phyloP scores from a whole-genome alignment of 2,329 filamentous ascomycete genomes.

The Fusarium sublunatum region DNA sequence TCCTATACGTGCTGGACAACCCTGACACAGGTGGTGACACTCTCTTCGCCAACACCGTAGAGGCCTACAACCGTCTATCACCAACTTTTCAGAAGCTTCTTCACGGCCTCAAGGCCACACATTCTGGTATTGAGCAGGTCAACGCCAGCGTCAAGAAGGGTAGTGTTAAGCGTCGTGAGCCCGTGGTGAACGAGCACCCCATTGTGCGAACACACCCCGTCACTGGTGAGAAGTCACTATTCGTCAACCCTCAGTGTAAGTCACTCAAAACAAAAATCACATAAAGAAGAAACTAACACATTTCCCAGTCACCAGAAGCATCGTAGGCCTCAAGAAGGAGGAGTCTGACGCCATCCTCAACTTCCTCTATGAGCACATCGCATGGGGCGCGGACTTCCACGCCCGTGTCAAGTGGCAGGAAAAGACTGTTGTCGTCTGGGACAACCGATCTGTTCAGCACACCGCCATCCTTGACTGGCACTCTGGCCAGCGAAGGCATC shows the following conservation, averaged over 20 bases:
- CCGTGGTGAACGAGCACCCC: conserved; percentile 79
- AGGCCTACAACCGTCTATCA: conserved; percentile 84
- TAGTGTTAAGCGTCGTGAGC: conserved; percentile 79
- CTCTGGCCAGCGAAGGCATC: conserved; percentile 79
- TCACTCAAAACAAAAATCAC: background rate
- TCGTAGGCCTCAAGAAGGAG: conserved; percentile 87
- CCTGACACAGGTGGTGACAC: conserved; percentile 87
- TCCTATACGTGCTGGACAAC: conserved; percentile 87
- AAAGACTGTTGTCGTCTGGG: conserved; percentile 87
- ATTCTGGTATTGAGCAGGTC: conserved; percentile 86
- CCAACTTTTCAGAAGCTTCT: conserved; percentile 82
- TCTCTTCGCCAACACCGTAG: conserved; percentile 80
- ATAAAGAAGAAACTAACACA: background rate
- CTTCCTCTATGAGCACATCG: conserved; percentile 71
- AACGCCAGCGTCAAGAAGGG: conserved; percentile 73
- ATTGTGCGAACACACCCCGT: conserved; percentile 83
- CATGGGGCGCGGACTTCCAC: conserved; percentile 72
- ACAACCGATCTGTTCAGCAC: conserved; percentile 84
- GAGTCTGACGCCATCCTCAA: conserved; percentile 81
- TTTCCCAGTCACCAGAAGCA: conserved; percentile 76
- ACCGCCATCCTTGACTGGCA: conserved; percentile 86
- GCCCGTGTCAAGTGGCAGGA: conserved; percentile 80
- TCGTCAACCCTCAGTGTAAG: conserved; percentile 84
- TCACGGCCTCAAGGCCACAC: conserved; percentile 82
- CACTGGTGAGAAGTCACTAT: conserved; percentile 86